A percentile compares a stretch with the other conserved stretches of the same genome.
These are phyloP conservation scores for Zygnema circumcarinatum DNA, from an alignment of 139 green algal species.

Conservation along the genomic window DNA sequence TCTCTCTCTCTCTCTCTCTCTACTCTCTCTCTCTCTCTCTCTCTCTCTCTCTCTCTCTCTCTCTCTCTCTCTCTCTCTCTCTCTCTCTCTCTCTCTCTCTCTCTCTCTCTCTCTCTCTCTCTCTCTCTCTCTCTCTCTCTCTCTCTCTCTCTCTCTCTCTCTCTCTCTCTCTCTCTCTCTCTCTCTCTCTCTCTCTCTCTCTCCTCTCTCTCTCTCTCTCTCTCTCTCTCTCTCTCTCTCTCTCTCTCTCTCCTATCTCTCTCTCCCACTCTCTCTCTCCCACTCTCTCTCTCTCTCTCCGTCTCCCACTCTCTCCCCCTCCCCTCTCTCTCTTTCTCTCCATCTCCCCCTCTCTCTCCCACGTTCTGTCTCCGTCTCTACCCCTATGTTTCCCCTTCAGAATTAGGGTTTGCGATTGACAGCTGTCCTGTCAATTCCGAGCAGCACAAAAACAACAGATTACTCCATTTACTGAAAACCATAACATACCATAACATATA, in stretches of 20 bases:
- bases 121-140: too few species aligned
- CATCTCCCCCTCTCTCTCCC: slow-evolving; percentile 24
- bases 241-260: neutral
- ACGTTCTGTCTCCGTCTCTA: slow-evolving; percentile 10
- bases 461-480: neutral
- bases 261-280: neutral
- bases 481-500: neutral
- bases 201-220: slow-evolving; percentile 9
- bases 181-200: neutral
- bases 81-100: neutral
- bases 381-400: neutral
- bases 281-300: neutral
- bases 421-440: too few species aligned
- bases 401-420: neutral
- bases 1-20: slow-evolving; percentile 16
- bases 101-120: too few species aligned
- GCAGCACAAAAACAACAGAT: too few species aligned
- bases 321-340: slow-evolving; percentile 16
- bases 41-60: slow-evolving; percentile 1
- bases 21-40: slow-evolving; percentile 26
- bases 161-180: neutral
- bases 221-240: neutral
- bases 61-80: neutral
- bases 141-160: too few species aligned
- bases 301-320: neutral